Conservation (phyloP, 805 yeast species). For the Sungouiella thailandica region DNA sequence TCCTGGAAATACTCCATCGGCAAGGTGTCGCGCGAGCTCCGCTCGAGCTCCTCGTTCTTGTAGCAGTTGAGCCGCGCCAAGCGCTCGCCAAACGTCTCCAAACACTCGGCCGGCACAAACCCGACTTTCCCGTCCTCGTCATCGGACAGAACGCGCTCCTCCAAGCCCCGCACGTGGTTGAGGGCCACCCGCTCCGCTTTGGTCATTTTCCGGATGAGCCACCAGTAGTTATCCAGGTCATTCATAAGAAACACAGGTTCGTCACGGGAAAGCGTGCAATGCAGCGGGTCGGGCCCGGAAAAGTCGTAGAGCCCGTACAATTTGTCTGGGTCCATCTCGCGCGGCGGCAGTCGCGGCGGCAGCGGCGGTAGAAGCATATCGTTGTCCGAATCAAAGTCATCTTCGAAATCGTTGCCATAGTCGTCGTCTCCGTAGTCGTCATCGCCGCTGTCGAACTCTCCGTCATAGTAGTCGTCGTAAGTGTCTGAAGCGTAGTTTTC, state of each 20-base stretch:
- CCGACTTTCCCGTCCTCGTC: slow-evolving; percentile 73
- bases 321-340: slow-evolving; percentile 75
- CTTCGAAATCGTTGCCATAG: not conserved
- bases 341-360: slow-evolving; percentile 76
- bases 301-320: slow-evolving; percentile 85
- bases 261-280: slow-evolving; percentile 72
- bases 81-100: slow-evolving; percentile 88
- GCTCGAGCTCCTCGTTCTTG: slow-evolving; percentile 73
- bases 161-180: slow-evolving; percentile 9
- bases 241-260: slow-evolving; percentile 79
- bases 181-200: slow-evolving; percentile 24
- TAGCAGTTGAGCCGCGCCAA: slow-evolving; percentile 89
- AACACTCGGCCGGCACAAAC: slow-evolving; percentile 92
- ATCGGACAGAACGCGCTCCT: slow-evolving; percentile 16
- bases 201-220: slow-evolving; percentile 62
- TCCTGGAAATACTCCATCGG: not conserved
- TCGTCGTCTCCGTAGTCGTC: slow-evolving; percentile 24
- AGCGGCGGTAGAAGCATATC: slow-evolving; percentile 47
- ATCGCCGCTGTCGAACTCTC: slow-evolving; percentile 6
- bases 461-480: slow-evolving; percentile 8
- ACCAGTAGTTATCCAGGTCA: slow-evolving; percentile 94
- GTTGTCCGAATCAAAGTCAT: slow-evolving; percentile 28
- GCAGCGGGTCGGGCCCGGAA: slow-evolving; percentile 89
- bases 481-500: slow-evolving; percentile 3
- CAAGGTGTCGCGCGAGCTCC: slow-evolving; percentile 14